A percentile compares a stretch with the other conserved stretches of the same genome.
Conservation (phyloP, 768 basidiomycete genomes). For the Candolleomyces efflorescens region DNA sequence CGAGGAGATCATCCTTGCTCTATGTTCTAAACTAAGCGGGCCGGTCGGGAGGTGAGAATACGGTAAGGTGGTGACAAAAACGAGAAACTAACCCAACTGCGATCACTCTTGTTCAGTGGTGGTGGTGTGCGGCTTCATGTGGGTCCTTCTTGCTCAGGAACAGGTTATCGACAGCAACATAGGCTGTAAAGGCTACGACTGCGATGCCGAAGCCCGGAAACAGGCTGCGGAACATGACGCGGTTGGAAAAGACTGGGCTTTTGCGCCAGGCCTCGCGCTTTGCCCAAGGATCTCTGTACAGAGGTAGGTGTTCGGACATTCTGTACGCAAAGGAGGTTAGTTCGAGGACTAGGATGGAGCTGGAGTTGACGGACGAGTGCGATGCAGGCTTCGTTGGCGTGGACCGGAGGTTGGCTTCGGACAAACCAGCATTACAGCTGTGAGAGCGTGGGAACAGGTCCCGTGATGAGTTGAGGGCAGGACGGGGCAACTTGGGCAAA, state of each 20-base stretch:
- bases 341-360: background rate
- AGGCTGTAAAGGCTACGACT: slow-evolving; percentile 86
- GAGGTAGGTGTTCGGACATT: slow-evolving; percentile 58
- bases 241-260: slow-evolving; percentile 82
- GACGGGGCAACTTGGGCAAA: slow-evolving; percentile 37
- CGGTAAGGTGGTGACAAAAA: too few relatives aligned
- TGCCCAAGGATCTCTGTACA: slow-evolving; percentile 93
- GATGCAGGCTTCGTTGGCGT: slow-evolving; percentile 10
- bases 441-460: slow-evolving; percentile 11
- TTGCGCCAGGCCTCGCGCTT: slow-evolving; percentile 92
- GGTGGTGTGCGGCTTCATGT: slow-evolving; percentile 22
- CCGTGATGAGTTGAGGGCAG: slow-evolving; percentile 56
- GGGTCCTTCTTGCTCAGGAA: slow-evolving; percentile 28
- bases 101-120: background rate
- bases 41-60: too few relatives aligned
- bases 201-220: slow-evolving; percentile 97
- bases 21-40: too few relatives aligned
- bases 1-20: too few relatives aligned
- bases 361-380: background rate
- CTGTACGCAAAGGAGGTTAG: slow-evolving; percentile 10
- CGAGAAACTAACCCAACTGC: too few relatives aligned
- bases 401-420: background rate
- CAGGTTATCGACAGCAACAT: slow-evolving; percentile 82
- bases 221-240: slow-evolving; percentile 82
- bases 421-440: too few relatives aligned